phyloP scores from a whole-genome alignment of 179 eudicot species.

The Beta macrorhiza region DNA sequence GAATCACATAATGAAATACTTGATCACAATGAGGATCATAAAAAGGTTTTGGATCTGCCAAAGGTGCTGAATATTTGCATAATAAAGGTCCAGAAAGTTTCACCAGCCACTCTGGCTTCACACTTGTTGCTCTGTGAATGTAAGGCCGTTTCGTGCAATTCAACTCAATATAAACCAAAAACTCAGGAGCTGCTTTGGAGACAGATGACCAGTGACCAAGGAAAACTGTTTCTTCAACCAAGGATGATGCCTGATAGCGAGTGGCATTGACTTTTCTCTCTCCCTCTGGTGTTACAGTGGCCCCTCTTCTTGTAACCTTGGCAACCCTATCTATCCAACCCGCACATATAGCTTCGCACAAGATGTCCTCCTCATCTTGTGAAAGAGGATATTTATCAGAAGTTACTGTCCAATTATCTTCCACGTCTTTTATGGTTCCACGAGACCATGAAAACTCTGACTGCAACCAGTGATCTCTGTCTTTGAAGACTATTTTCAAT shows the following conservation, averaged over 20 bases:
- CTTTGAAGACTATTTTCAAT: slow-evolving; percentile 60
- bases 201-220: slow-evolving; percentile 74
- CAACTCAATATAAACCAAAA: slow-evolving; percentile 71
- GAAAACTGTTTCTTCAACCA: slow-evolving; percentile 59
- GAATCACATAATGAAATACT: slow-evolving; percentile 56
- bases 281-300: slow-evolving; percentile 32
- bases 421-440: slow-evolving; percentile 63
- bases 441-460: slow-evolving; percentile 60
- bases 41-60: slow-evolving; percentile 59
- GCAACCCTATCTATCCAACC: slow-evolving; percentile 99
- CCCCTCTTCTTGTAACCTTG: slow-evolving; percentile 43
- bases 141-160: slow-evolving; percentile 60
- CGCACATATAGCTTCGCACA: slow-evolving; percentile 88
- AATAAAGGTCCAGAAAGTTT: slow-evolving; percentile 55
- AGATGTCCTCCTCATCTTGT: slow-evolving; percentile 58
- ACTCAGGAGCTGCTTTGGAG: slow-evolving; percentile 62
- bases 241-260: slow-evolving; percentile 60
- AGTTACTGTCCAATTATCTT: slow-evolving; percentile 54
- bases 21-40: slow-evolving; percentile 61
- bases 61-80: slow-evolving; percentile 62
- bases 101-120: slow-evolving; percentile 74
- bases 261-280: slow-evolving; percentile 58
- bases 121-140: slow-evolving; percentile 75
- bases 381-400: slow-evolving; percentile 48
- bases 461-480: slow-evolving; percentile 30